These are phyloP conservation scores for Bothriochloa decipiens DNA, from an alignment of 176 grass and related monocot species.

Conservation along the genomic window DNA sequence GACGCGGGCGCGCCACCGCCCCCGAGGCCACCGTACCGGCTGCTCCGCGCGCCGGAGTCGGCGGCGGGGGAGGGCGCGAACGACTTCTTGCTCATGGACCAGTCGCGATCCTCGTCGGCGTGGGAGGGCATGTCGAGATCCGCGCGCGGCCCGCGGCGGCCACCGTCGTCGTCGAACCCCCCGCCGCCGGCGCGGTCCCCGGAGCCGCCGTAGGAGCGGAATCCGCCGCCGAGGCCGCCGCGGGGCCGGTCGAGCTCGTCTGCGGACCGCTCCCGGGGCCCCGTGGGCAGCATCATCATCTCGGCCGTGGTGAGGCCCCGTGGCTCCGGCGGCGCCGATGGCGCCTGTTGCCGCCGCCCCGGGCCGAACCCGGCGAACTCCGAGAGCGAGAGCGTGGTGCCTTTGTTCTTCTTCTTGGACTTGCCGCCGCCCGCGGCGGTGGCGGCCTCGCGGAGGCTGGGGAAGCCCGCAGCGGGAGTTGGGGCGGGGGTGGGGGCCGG, in stretches of 20 bases:
- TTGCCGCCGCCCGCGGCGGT: conserved; percentile 27
- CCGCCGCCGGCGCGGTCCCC: conserved; percentile 47
- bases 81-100: conserved; percentile 67
- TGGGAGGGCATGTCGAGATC: conserved; percentile 74
- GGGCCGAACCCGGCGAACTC: conserved; percentile 55
- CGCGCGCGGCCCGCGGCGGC: conserved; percentile 40
- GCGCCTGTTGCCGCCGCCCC: background rate
- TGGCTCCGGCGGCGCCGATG: conserved; percentile 2
- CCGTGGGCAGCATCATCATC: conserved; percentile 63
- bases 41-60: conserved; percentile 39
- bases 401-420: conserved; percentile 77
- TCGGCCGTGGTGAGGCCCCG: conserved; percentile 60
- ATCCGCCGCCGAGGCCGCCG: conserved; percentile 62
- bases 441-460: conserved; percentile 64
- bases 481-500: background rate
- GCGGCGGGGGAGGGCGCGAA: conserved; percentile 38
- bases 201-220: conserved; percentile 47
- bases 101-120: conserved; percentile 76
- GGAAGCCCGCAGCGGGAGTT: conserved; percentile 50
- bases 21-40: conserved; percentile 46
- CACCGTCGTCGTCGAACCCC: conserved; percentile 58
- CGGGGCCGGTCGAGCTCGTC: conserved; percentile 69
- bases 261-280: conserved; percentile 60
- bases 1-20: conserved; percentile 17
- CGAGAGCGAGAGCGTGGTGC: conserved; percentile 52